Evolutionary conservation across 2,329 filamentous ascomycete genomes (phyloP).

Genomic region (Cryphonectria parasitica): DNA sequence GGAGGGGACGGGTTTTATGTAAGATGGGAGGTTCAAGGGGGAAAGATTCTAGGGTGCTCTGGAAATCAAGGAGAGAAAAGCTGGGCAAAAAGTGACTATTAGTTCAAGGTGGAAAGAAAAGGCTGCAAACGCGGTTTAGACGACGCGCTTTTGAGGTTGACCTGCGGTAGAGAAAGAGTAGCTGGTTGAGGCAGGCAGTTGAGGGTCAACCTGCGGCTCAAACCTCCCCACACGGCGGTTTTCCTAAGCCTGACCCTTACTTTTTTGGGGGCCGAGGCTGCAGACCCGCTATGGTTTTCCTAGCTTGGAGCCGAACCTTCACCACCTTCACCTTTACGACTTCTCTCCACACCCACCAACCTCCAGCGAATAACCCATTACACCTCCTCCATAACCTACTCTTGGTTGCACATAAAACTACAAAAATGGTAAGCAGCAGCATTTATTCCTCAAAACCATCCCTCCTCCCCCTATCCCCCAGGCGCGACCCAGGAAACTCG

Average conservation of each 20-base stretch:
- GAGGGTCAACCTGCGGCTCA: too few species aligned
- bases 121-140: slow-evolving; percentile 5
- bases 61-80: background rate
- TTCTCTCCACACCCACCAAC: background rate
- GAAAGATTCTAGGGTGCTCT: background rate
- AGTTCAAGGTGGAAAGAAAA: background rate
- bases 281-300: slow-evolving; percentile 2
- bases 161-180: background rate
- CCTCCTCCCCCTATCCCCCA: too few species aligned
- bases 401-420: background rate
- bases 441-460: too few species aligned
- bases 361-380: background rate
- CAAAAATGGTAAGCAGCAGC: background rate
- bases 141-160: slow-evolving; percentile 8
- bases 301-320: background rate
- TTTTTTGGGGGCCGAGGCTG: background rate
- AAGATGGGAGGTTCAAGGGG: background rate
- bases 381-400: background rate
- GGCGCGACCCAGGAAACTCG: background rate
- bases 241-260: background rate
- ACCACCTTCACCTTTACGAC: background rate
- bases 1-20: background rate
- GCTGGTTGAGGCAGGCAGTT: background rate
- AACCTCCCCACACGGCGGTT: too few species aligned
- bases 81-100: background rate